These are phyloP conservation scores for Strombidium stylifer DNA, from an alignment of 73 alveolate species.

Conservation along the genomic window DNA sequence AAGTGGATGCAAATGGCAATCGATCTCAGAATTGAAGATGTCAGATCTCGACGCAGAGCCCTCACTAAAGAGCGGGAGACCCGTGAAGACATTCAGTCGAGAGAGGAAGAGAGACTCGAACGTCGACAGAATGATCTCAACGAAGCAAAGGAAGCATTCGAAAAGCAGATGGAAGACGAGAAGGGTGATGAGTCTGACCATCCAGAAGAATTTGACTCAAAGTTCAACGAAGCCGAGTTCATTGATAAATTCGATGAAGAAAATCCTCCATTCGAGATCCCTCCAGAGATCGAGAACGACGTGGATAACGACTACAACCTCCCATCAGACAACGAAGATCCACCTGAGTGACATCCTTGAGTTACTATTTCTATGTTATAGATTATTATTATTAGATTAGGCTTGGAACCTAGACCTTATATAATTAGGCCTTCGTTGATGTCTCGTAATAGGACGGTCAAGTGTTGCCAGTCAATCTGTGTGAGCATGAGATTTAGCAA, in stretches of 20 bases:
- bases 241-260: constrained; percentile 49
- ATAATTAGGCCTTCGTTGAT: too few species aligned
- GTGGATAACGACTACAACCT: constrained; percentile 54
- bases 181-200: constrained; percentile 9
- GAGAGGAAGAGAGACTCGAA: constrained; percentile 18
- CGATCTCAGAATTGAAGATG: constrained; percentile 56
- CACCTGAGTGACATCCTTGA: too few species aligned
- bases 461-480: too few species aligned
- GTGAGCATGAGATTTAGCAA: too few species aligned
- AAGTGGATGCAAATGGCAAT: constrained; percentile 36
- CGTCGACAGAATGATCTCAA: constrained; percentile 13
- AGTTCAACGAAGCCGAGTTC: constrained; percentile 40
- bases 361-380: too few species aligned
- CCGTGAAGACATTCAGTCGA: constrained; percentile 14
- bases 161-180: constrained; percentile 28
- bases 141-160: constrained; percentile 19
- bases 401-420: too few species aligned
- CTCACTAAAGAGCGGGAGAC: constrained; percentile 27
- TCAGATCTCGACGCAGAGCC: constrained; percentile 6
- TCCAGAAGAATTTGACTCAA: not conserved
- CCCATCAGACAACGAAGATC: too few species aligned
- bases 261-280: constrained; percentile 36
- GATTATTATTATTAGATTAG: too few species aligned
- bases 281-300: constrained; percentile 55
- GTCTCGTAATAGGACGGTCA: too few species aligned